Percentiles rank a stretch among this genome's conserved stretches.
These are phyloP conservation scores for Mortierella alpina DNA, from an alignment of 192 early-diverging fungal species.

Conservation along the genomic window DNA sequence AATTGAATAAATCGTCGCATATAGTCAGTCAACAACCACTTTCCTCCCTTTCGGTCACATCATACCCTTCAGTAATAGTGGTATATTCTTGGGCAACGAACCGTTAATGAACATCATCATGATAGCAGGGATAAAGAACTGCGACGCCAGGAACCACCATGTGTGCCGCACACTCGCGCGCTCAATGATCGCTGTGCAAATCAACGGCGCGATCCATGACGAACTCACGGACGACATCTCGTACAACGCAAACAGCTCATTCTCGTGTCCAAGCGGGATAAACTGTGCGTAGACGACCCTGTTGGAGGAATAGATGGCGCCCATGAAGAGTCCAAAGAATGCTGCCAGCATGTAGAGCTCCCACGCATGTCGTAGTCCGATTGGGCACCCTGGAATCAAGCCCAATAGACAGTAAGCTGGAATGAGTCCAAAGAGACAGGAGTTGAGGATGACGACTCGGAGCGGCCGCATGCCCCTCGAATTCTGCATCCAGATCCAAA, in stretches of 20 bases:
- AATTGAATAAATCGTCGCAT: too few species aligned
- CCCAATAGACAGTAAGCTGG: slow-evolving; percentile 73
- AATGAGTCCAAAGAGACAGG: slow-evolving; percentile 59
- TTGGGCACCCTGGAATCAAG: slow-evolving; percentile 52
- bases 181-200: slow-evolving; percentile 64
- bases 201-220: slow-evolving; percentile 71
- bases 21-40: too few species aligned
- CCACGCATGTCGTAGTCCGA: slow-evolving; percentile 54
- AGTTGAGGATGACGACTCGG: slow-evolving; percentile 64
- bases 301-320: slow-evolving; percentile 59
- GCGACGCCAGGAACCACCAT: slow-evolving; percentile 33
- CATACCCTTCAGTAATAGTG: too few species aligned
- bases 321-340: slow-evolving; percentile 66
- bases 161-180: slow-evolving; percentile 41
- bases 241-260: slow-evolving; percentile 74
- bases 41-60: too few species aligned
- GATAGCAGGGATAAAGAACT: slow-evolving; percentile 37
- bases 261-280: slow-evolving; percentile 68
- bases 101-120: slow-evolving; percentile 42
- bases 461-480: slow-evolving; percentile 59
- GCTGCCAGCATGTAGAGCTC: slow-evolving; percentile 66
- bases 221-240: slow-evolving; percentile 57
- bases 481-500: slow-evolving; percentile 68
- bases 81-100: neutral
- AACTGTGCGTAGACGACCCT: slow-evolving; percentile 70